Evolutionary conservation across 2,329 filamentous ascomycete genomes (phyloP).

Genomic region (Aureobasidium sp.): DNA sequence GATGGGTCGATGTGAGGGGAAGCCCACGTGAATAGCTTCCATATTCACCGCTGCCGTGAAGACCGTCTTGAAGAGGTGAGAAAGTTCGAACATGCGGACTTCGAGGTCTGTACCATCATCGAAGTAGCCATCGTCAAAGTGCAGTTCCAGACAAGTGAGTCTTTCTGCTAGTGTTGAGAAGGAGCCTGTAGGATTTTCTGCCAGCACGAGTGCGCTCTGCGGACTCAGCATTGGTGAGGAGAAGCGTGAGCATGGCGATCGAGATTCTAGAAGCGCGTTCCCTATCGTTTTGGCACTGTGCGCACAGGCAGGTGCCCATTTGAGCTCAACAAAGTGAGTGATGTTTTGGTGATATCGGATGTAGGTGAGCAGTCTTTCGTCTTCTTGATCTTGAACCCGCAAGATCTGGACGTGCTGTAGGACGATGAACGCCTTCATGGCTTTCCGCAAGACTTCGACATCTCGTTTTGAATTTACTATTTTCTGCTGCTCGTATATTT

Average conservation of each 20-base stretch:
- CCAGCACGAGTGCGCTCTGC: conserved; percentile 48
- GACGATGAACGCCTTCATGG: conserved; percentile 51
- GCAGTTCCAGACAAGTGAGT: conserved; percentile 56
- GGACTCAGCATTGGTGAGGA: conserved; percentile 57
- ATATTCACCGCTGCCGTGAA: conserved; percentile 55
- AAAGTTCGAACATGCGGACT: conserved; percentile 50
- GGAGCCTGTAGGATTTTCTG: conserved; percentile 39
- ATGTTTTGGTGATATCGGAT: conserved; percentile 42
- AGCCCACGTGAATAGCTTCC: conserved; percentile 57
- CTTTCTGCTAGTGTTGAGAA: conserved; percentile 47
- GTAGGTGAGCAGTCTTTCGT: conserved; percentile 47
- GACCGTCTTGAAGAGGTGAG: conserved; percentile 49
- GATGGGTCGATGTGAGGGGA: conserved; percentile 51
- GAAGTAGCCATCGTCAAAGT: conserved; percentile 49
- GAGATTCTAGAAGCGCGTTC: conserved; percentile 48
- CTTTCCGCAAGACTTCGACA: conserved; percentile 45
- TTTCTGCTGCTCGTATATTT: conserved; percentile 43
- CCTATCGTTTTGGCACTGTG: conserved; percentile 55
- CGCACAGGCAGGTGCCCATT: conserved; percentile 57
- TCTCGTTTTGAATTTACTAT: conserved; percentile 48
- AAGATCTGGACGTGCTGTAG: conserved; percentile 60
- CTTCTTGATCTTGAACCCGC: conserved; percentile 53
- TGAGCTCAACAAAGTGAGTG: conserved; percentile 42
- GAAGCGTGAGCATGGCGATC: conserved; percentile 53
- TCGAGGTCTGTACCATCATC: conserved; percentile 51